Evolutionary conservation across 345 rosid genomes (phyloP), one percentile per base, ranked within the genome.

Genomic region (Euphorbia peplus): DNA sequence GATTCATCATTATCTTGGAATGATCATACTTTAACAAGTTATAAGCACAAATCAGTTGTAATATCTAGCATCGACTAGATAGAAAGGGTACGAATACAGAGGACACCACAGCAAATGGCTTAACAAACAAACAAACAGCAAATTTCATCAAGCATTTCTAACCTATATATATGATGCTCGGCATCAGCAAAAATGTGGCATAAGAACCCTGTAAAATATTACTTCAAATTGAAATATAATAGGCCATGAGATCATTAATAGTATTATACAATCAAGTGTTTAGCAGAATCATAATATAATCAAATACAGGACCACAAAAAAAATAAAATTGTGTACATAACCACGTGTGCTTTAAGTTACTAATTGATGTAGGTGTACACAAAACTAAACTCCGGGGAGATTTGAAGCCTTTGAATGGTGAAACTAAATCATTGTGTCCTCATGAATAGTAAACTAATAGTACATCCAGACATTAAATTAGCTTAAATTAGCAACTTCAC

Each of bases 1-100:
- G 87, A 73, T 71, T 86, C 90, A 53, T 85, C 81, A 76, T 78
- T 87, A 74, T 75, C 84, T 85, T 90, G 87, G 57, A 93, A 93
- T 30, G 96, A 85, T 37, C 90, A 86, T 73, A 93, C 76, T 78
- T 82, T 86, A 48, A 86, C 75, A 63, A 83, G 68, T 70, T 80
- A n/a, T n/a, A n/a, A n/a, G n/a, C n/a, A n/a, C 54, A 25, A 75
- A 66, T 58, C 76, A 73, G 67, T 64, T 32, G 44, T 63, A 44
- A 69, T 69, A 32, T 77, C 70, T 71, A 71, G 30, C 61, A 47
- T 15, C 9, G 51, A 39, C 29, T 48, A 14, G 29, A 60, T 35
- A 44, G 37, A 67, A 63, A 47, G 68, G 21, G 41, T 2, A 12
- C 42, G 42, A 64, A 10, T 46, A 48, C 48, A 54, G 52, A 56